Conservation (phyloP, 2,329 filamentous ascomycete genomes). For the Cercospora zeae-maydis region DNA sequence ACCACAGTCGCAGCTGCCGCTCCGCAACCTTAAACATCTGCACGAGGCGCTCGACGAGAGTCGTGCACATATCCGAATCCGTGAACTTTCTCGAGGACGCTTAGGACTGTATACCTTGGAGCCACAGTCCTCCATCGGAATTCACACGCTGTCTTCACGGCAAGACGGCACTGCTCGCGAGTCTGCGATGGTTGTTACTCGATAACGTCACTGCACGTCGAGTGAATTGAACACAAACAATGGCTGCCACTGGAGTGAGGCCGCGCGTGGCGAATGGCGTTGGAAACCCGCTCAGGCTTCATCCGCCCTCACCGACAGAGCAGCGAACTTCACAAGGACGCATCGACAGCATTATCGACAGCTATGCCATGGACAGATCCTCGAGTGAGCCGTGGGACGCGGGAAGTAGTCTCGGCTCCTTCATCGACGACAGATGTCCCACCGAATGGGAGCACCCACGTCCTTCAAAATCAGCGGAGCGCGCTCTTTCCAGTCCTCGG, state of each 20-base stretch:
- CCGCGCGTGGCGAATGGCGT: neutral
- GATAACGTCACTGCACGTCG: neutral
- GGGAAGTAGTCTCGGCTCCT: constrained; percentile 22
- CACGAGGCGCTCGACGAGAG: neutral
- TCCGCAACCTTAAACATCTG: constrained; percentile 4
- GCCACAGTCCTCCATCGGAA: neutral
- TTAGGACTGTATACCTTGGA: constrained; percentile 1
- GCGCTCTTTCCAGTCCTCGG: neutral
- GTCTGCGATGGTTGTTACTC: neutral
- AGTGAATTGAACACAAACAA: neutral
- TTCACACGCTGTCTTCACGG: neutral
- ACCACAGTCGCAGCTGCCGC: constrained; percentile 6
- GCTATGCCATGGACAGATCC: constrained; percentile 5
- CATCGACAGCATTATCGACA: constrained; percentile 6
- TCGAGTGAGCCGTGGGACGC: constrained; percentile 13
- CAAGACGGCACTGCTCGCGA: neutral
- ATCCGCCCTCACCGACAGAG: constrained; percentile 2
- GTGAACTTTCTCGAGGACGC: neutral
- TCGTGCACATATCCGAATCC: constrained; percentile 2
- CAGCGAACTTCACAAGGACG: neutral
- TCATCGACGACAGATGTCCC: constrained; percentile 30
- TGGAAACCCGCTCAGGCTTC: constrained; percentile 4
- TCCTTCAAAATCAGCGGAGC: neutral
- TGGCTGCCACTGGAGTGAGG: constrained; percentile 5
- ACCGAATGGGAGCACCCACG: constrained; percentile 20